These are phyloP conservation scores for Flaveria ramosissima DNA, from an alignment of 129 eudicot genomes.

Conservation along the genomic window DNA sequence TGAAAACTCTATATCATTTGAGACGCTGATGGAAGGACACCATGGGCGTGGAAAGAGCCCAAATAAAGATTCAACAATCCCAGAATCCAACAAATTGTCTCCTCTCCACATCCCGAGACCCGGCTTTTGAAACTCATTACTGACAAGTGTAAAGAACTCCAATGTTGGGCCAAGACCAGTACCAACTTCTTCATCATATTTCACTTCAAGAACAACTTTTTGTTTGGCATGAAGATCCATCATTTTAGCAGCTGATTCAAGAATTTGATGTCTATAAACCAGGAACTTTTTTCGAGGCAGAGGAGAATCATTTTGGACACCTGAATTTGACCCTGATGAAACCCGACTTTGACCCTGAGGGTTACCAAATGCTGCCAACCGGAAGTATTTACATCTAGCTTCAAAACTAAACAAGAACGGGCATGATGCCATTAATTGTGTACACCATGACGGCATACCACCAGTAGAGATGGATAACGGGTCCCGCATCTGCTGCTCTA, in stretches of 20 bases:
- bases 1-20: slow-evolving; percentile 45
- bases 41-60: slow-evolving; percentile 94
- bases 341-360: slow-evolving; percentile 42
- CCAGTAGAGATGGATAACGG: slow-evolving; percentile 65
- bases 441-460: slow-evolving; percentile 88
- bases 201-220: slow-evolving; percentile 76
- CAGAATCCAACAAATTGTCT: slow-evolving; percentile 42
- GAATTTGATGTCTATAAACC: slow-evolving; percentile 60
- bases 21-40: slow-evolving; percentile 43
- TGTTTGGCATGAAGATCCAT: slow-evolving; percentile 70
- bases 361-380: slow-evolving; percentile 64
- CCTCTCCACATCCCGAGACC: slow-evolving; percentile 94
- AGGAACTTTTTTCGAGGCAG: slow-evolving; percentile 70
- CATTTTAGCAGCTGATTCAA: slow-evolving; percentile 82
- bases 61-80: slow-evolving; percentile 36
- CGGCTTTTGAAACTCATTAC: slow-evolving; percentile 75
- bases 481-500: slow-evolving; percentile 90
- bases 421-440: slow-evolving; percentile 60
- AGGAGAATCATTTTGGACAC: slow-evolving; percentile 40
- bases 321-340: slow-evolving; percentile 44
- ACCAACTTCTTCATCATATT: slow-evolving; percentile 86
- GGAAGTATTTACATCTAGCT: slow-evolving; percentile 70
- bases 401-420: slow-evolving; percentile 85
- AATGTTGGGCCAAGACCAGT: slow-evolving; percentile 97
- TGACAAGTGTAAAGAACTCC: slow-evolving; percentile 89